Conservation (phyloP, 495 filamentous ascomycete genomes). For the Aspergillus sclerotiicarbonarius region DNA sequence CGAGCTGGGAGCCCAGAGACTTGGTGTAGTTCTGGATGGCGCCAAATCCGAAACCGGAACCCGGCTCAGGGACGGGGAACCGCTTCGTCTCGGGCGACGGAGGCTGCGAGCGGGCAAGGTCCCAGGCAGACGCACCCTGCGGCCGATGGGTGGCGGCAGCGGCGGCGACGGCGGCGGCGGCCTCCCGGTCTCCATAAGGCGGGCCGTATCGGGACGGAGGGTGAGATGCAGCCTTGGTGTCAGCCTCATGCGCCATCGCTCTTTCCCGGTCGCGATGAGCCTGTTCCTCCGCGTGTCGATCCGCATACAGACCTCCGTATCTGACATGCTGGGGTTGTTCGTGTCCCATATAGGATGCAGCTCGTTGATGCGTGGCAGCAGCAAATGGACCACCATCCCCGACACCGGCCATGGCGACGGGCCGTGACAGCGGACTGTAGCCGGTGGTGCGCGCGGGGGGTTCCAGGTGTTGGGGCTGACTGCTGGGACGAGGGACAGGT, state of each 20-base stretch:
- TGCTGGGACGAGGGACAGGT: slow-evolving; percentile 40
- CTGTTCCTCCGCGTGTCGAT: slow-evolving; percentile 47
- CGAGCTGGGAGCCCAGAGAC: slow-evolving; percentile 43
- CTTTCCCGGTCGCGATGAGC: slow-evolving; percentile 39
- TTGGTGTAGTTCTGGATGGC: slow-evolving; percentile 50
- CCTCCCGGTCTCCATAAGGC: slow-evolving; percentile 37
- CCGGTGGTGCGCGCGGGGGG: slow-evolving; percentile 29
- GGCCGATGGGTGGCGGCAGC: slow-evolving; percentile 26
- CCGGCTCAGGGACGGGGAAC: slow-evolving; percentile 32
- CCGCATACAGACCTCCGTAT: slow-evolving; percentile 36
- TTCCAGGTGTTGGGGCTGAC: slow-evolving; percentile 45
- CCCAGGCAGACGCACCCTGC: slow-evolving; percentile 34
- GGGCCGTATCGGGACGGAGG: slow-evolving; percentile 28
- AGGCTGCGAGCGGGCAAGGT: slow-evolving; percentile 40
- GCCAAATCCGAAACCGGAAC: slow-evolving; percentile 41
- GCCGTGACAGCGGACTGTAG: slow-evolving; percentile 41
- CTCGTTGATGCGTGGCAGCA: slow-evolving; percentile 17
- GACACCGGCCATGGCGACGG: slow-evolving; percentile 13
- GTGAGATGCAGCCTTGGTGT: slow-evolving; percentile 26
- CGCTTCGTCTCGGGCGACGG: slow-evolving; percentile 43
- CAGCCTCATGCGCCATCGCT: slow-evolving; percentile 28
- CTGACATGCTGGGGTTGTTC: slow-evolving; percentile 33
- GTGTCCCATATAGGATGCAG: slow-evolving; percentile 30
- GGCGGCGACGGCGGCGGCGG: too few species aligned
- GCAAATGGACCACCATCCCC: slow-evolving; percentile 31